phyloP scores from a whole-genome alignment of 2,329 filamentous ascomycete species.

The Fusarium praegraminearum region DNA sequence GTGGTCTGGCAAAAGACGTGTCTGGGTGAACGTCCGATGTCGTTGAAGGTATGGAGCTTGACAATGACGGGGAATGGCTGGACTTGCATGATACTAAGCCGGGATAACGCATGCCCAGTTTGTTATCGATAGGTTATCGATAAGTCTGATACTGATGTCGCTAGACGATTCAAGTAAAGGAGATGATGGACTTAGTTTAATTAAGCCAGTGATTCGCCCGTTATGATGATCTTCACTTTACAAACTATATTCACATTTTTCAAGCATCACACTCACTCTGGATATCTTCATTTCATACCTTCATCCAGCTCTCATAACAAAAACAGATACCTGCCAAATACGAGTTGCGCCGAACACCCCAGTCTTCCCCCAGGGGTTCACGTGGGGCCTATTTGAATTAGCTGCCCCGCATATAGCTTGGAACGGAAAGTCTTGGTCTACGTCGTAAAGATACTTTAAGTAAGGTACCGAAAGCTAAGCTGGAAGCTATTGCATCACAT shows the following conservation, averaged over 20 bases:
- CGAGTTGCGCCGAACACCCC: conserved; percentile 26
- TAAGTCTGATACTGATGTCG: conserved; percentile 22
- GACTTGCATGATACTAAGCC: conserved; percentile 20
- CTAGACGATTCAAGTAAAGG: conserved; percentile 6
- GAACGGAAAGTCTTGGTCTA: conserved; percentile 19
- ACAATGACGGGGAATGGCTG: conserved; percentile 23
- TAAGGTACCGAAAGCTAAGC: conserved; percentile 39
- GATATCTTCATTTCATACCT: not conserved
- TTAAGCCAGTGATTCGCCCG: not conserved
- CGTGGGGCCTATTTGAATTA: conserved; percentile 44
- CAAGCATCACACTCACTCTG: not conserved
- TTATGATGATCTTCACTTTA: not conserved
- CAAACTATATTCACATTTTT: not conserved
- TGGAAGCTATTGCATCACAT: conserved; percentile 49
- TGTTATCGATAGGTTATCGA: conserved; percentile 47
- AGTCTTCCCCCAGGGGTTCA: conserved; percentile 28
- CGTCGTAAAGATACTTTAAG: conserved; percentile 30
- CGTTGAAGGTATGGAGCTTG: conserved; percentile 38
- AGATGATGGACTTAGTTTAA: not conserved
- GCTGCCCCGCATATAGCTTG: conserved; percentile 48
- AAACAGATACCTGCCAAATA: not conserved
- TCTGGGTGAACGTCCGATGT: conserved; percentile 32
- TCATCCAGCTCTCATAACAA: not conserved
- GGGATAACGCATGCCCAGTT: conserved; percentile 25
- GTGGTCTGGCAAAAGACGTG: conserved; percentile 16